Conservation (phyloP, 2,329 filamentous ascomycete genomes). For the Diaporthe vaccinii region DNA sequence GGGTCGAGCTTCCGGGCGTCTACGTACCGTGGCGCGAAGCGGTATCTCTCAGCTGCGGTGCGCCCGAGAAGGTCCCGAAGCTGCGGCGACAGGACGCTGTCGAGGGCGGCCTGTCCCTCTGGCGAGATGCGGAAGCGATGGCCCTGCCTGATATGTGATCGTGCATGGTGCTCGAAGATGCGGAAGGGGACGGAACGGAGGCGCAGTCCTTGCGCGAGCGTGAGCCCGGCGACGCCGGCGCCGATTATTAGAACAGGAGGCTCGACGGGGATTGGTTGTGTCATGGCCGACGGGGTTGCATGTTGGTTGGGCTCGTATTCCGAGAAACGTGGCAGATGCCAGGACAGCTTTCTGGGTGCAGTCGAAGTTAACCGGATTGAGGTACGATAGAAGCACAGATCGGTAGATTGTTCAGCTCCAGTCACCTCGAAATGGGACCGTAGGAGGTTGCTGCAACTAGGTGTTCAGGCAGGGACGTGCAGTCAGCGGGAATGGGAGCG, state of each 20-base stretch:
- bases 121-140: conserved; percentile 49
- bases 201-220: conserved; percentile 51
- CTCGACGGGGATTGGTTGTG: neutral
- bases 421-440: neutral
- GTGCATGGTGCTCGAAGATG: conserved; percentile 48
- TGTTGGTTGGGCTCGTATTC: neutral
- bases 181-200: conserved; percentile 48
- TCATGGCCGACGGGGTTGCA: conserved; percentile 3
- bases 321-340: neutral
- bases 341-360: conserved; percentile 14
- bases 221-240: conserved; percentile 59
- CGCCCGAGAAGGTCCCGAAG: conserved; percentile 43
- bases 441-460: neutral
- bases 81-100: conserved; percentile 46
- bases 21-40: conserved; percentile 47
- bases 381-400: neutral
- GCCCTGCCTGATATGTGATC: conserved; percentile 45
- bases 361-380: neutral
- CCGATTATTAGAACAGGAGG: conserved; percentile 55
- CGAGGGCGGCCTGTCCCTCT: conserved; percentile 45
- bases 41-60: conserved; percentile 44
- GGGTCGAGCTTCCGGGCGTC: conserved; percentile 46
- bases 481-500: too few relatives aligned
- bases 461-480: neutral
- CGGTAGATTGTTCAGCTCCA: neutral